Evolutionary conservation across 805 yeast species (phyloP).

Genomic region (Candida qinlingensis): DNA sequence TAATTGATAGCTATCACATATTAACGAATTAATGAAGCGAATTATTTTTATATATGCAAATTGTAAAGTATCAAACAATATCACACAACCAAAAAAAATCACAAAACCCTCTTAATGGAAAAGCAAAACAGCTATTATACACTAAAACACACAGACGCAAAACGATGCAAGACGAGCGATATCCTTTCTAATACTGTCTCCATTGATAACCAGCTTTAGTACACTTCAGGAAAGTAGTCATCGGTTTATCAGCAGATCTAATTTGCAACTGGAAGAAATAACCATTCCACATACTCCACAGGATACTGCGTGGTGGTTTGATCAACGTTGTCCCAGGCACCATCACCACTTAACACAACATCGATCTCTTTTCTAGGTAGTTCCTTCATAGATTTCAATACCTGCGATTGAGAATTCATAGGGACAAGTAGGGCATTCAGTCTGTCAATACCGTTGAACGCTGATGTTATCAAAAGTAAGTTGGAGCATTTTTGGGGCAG

Average conservation of each 20-base stretch:
- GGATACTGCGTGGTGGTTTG: constrained; percentile 95
- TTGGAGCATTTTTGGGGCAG: constrained; percentile 88
- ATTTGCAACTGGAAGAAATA: constrained; percentile 96
- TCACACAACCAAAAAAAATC: background rate
- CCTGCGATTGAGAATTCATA: constrained; percentile 88
- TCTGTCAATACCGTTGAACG: constrained; percentile 53
- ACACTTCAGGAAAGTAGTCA: constrained; percentile 97
- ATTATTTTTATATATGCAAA: background rate
- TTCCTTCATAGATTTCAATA: constrained; percentile 74
- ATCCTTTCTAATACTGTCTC: constrained; percentile 73
- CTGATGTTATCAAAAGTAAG: constrained; percentile 71
- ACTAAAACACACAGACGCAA: background rate
- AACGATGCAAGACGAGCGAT: background rate
- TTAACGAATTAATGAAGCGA: background rate
- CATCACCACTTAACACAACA: constrained; percentile 94
- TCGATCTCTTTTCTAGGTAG: constrained; percentile 88
- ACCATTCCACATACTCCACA: constrained; percentile 85
- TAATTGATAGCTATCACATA: background rate
- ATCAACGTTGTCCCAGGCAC: constrained; percentile 98
- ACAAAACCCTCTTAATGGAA: background rate
- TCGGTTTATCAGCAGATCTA: constrained; percentile 98
- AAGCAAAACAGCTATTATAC: background rate
- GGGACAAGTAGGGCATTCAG: constrained; percentile 94
- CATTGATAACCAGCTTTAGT: constrained; percentile 90
- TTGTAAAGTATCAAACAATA: background rate